A percentile compares a stretch with the other conserved stretches of the same genome.
Evolutionary conservation across 495 filamentous ascomycete genomes (phyloP).

Genomic region (Penicillium maclennaniae): DNA sequence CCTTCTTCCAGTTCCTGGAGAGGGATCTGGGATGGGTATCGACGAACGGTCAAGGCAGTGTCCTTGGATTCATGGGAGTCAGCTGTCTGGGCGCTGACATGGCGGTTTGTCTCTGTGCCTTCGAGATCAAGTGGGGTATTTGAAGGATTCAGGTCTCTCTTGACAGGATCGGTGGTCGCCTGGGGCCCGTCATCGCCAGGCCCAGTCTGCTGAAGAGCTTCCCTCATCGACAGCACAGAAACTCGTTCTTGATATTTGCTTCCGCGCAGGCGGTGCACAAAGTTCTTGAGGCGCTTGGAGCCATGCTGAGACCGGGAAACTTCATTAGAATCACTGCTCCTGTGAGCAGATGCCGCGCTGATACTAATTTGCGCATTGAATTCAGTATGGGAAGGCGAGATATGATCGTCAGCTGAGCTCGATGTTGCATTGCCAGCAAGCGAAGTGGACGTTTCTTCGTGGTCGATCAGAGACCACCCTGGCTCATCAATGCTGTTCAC

Average conservation of each 20-base stretch:
- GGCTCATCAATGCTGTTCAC: neutral
- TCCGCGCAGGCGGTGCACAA: conserved; percentile 11
- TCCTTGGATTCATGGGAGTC: conserved; percentile 29
- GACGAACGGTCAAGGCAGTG: conserved; percentile 31
- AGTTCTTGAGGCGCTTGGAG: conserved; percentile 11
- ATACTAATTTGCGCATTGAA: neutral
- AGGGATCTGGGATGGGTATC: conserved; percentile 25
- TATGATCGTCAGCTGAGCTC: neutral
- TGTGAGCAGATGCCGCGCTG: neutral
- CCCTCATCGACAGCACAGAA: neutral
- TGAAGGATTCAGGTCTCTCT: neutral
- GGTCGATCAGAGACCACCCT: neutral
- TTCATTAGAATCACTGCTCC: neutral
- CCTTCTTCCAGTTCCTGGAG: conserved; percentile 13
- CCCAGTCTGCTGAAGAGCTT: neutral
- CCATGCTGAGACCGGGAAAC: conserved; percentile 3
- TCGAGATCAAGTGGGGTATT: neutral
- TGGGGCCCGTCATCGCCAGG: neutral
- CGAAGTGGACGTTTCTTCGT: neutral
- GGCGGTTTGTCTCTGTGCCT: conserved; percentile 15
- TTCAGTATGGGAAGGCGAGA: neutral
- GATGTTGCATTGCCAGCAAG: neutral
- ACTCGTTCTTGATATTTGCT: conserved; percentile 8
- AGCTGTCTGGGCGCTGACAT: conserved; percentile 27
- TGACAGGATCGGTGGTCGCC: conserved; percentile 1